phyloP scores from a whole-genome alignment of 139 green algal genomes.

The Edaphochlamys debaryana region DNA sequence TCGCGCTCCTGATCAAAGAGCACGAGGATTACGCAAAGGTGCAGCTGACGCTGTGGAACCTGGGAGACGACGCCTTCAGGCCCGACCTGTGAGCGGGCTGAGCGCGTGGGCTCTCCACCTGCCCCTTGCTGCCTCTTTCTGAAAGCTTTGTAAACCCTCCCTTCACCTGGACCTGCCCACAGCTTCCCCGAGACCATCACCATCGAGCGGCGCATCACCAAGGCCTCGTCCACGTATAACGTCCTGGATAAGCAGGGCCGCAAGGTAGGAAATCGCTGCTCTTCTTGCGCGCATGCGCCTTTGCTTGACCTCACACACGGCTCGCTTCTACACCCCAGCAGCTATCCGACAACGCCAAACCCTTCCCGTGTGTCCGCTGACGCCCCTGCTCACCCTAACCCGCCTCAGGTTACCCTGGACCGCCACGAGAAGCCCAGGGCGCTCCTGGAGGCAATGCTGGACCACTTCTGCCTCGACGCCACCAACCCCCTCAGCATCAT shows the following conservation, averaged over 20 bases:
- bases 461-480: constrained; percentile 57
- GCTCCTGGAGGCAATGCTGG: constrained; percentile 46
- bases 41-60: constrained; percentile 79
- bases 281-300: too few species aligned
- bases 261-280: not conserved
- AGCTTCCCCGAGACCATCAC: constrained; percentile 72
- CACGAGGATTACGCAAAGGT: constrained; percentile 18
- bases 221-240: not conserved
- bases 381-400: too few species aligned
- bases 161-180: not conserved
- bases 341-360: too few species aligned
- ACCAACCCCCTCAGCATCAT: constrained; percentile 65
- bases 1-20: constrained; percentile 12
- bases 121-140: too few species aligned
- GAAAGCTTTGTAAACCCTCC: too few species aligned
- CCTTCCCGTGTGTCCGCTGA: too few species aligned
- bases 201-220: constrained; percentile 72
- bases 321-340: too few species aligned
- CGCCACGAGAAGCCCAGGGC: constrained; percentile 8
- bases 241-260: constrained; percentile 11
- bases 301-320: too few species aligned
- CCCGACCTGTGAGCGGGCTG: constrained; percentile 42
- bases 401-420: too few species aligned
- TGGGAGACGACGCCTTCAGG: constrained; percentile 69
- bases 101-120: too few species aligned